These are phyloP conservation scores for Phytophthora agathidicida DNA, from an alignment of 352 stramenopile species.

Conservation along the genomic window DNA sequence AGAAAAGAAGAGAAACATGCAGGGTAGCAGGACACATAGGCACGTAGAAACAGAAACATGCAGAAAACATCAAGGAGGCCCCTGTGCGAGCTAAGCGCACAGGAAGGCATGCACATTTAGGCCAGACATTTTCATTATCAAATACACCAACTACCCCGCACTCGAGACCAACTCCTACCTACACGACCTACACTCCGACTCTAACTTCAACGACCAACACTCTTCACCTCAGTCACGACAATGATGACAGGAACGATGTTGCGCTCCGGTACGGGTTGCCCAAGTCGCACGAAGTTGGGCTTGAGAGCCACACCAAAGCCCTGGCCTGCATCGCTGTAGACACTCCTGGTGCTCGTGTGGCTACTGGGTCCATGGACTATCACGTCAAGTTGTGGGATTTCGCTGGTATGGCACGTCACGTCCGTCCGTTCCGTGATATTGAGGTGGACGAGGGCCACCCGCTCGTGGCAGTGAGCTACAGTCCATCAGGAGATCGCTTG, in stretches of 20 bases:
- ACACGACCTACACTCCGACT: too few species aligned
- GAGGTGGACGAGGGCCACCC: conserved; percentile 85
- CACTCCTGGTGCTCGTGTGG: conserved; percentile 64
- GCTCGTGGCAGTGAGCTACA: conserved; percentile 81
- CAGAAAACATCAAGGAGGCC: too few species aligned
- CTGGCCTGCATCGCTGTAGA: conserved; percentile 80
- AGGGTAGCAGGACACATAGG: too few species aligned
- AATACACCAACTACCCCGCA: too few species aligned
- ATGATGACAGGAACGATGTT: conserved; percentile 54
- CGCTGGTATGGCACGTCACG: conserved; percentile 81
- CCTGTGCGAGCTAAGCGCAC: too few species aligned
- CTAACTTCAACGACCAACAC: too few species aligned
- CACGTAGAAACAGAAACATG: too few species aligned
- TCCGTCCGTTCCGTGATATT: conserved; percentile 79
- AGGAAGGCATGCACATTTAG: too few species aligned
- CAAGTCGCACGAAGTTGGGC: conserved; percentile 69
- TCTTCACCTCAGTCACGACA: too few species aligned
- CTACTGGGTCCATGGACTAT: conserved; percentile 85
- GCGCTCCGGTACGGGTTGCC: conserved; percentile 71
- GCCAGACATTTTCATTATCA: too few species aligned
- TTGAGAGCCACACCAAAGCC: conserved; percentile 63
- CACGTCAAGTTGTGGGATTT: conserved; percentile 90
- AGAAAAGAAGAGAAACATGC: too few species aligned
- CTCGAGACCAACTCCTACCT: too few species aligned
- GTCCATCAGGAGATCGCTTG: conserved; percentile 75